These are phyloP conservation scores for Verbascum thapsus DNA, from an alignment of 257 asterid species.

Conservation along the genomic window DNA sequence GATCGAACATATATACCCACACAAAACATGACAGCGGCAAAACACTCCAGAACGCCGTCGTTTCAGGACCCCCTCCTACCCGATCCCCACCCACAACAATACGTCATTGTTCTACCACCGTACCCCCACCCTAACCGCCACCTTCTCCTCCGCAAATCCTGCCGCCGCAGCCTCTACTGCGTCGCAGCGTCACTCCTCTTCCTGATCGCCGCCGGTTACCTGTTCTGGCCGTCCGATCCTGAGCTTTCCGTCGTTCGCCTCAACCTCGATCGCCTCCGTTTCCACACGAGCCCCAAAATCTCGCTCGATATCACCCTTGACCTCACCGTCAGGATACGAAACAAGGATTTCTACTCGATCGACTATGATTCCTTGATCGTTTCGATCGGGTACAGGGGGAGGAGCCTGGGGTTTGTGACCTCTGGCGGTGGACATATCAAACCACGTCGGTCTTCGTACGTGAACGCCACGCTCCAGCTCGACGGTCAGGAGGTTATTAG, in stretches of 20 bases:
- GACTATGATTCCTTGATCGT: constrained; percentile 53
- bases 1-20: too few relatives aligned
- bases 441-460: constrained; percentile 63
- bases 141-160: constrained; percentile 43
- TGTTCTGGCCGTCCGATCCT: constrained; percentile 89
- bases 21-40: constrained; percentile 52
- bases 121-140: constrained; percentile 43
- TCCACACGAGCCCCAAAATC: constrained; percentile 52
- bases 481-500: constrained; percentile 61
- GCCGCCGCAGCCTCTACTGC: constrained; percentile 48
- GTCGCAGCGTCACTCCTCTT: constrained; percentile 41
- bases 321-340: constrained; percentile 59
- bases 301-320: constrained; percentile 68
- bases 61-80: constrained; percentile 54
- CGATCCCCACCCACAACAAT: too few relatives aligned
- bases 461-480: constrained; percentile 77
- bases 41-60: constrained; percentile 34
- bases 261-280: constrained; percentile 53
- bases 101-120: constrained; percentile 64
- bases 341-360: constrained; percentile 69
- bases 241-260: constrained; percentile 62
- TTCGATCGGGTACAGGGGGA: constrained; percentile 70
- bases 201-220: constrained; percentile 53
- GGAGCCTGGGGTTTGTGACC: constrained; percentile 61
- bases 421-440: constrained; percentile 58